These are phyloP conservation scores for Aquilaria sinensis DNA, from an alignment of 345 rosid genomes.

Conservation along the genomic window DNA sequence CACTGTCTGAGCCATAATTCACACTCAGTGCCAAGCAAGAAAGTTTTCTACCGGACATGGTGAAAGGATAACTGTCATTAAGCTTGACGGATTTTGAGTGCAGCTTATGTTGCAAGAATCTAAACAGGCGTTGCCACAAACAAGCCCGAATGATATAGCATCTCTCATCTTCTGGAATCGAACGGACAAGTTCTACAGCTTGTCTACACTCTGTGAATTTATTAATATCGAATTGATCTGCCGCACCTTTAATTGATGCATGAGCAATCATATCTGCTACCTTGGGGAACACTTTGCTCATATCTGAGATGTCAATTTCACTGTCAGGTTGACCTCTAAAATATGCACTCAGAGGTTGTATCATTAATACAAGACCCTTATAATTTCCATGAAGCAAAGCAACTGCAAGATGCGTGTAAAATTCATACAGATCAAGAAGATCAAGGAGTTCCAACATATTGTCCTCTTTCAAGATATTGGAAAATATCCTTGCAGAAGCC, in stretches of 20 bases:
- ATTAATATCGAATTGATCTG: slow-evolving; percentile 14
- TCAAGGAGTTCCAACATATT: slow-evolving; percentile 20
- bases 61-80: slow-evolving; percentile 31
- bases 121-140: slow-evolving; percentile 72
- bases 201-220: slow-evolving; percentile 19
- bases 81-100: slow-evolving; percentile 25
- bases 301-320: slow-evolving; percentile 56
- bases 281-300: slow-evolving; percentile 36
- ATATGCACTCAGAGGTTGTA: slow-evolving; percentile 49
- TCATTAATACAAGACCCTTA: slow-evolving; percentile 48
- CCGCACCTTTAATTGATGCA: slow-evolving; percentile 21
- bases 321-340: slow-evolving; percentile 50
- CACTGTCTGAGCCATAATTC: slow-evolving; percentile 30
- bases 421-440: slow-evolving; percentile 66
- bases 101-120: slow-evolving; percentile 56
- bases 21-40: slow-evolving; percentile 23
- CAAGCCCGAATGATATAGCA: slow-evolving; percentile 55
- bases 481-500: slow-evolving; percentile 31
- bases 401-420: slow-evolving; percentile 51
- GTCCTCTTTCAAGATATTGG: slow-evolving; percentile 33
- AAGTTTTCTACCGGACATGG: slow-evolving; percentile 22
- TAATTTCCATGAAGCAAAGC: slow-evolving; percentile 62
- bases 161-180: slow-evolving; percentile 76
- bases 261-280: slow-evolving; percentile 19
- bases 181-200: slow-evolving; percentile 26